phyloP scores from a whole-genome alignment of 2,329 filamentous ascomycete genomes.

The Exophiala aquamarina region DNA sequence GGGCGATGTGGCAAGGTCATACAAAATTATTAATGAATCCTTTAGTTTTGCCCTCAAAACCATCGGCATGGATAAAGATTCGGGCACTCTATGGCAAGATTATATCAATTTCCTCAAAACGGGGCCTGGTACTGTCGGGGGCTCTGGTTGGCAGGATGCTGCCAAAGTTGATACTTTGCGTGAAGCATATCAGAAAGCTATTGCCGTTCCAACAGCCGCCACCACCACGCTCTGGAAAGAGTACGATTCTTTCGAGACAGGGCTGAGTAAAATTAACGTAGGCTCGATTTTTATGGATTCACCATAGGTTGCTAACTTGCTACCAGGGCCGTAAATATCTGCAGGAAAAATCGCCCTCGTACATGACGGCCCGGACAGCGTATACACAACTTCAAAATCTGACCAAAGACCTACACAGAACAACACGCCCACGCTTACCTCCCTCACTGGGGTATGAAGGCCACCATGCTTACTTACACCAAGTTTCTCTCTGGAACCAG shows the following conservation, averaged over 20 bases:
- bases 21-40: slow-evolving; percentile 76
- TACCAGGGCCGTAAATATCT: slow-evolving; percentile 87
- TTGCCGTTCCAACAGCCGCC: slow-evolving; percentile 79
- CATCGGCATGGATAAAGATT: slow-evolving; percentile 87
- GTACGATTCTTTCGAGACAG: slow-evolving; percentile 95
- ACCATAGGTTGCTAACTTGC: slow-evolving; percentile 14
- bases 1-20: slow-evolving; percentile 73
- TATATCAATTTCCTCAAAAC: slow-evolving; percentile 92
- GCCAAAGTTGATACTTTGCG: slow-evolving; percentile 96
- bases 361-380: slow-evolving; percentile 93
- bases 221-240: slow-evolving; percentile 92
- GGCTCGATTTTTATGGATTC: slow-evolving; percentile 31
- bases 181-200: slow-evolving; percentile 88
- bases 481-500: slow-evolving; percentile 85
- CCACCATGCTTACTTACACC: slow-evolving; percentile 76
- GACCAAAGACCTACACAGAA: slow-evolving; percentile 71
- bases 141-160: slow-evolving; percentile 89
- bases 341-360: slow-evolving; percentile 86
- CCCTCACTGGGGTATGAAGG: slow-evolving; percentile 85
- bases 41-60: slow-evolving; percentile 91
- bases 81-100: slow-evolving; percentile 87
- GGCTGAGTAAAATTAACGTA: slow-evolving; percentile 87
- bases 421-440: slow-evolving; percentile 76
- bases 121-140: slow-evolving; percentile 81
- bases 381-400: slow-evolving; percentile 90